Base-by-base conservation (phyloP, 192 early-diverging fungal genomes). In the Coemansia javaensis region DNA sequence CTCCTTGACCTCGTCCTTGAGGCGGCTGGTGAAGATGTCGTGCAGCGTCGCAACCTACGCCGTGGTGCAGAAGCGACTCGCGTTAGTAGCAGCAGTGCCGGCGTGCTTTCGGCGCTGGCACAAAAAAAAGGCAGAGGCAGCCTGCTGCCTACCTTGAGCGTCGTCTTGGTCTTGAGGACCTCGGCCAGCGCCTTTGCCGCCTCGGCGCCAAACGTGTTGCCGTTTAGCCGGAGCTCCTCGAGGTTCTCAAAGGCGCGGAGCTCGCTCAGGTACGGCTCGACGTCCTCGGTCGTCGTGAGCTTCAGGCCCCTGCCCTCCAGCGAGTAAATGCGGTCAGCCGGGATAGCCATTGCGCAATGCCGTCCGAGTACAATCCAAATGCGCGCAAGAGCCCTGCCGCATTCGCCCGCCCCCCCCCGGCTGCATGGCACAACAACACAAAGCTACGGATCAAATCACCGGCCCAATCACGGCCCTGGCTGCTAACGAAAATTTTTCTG, bases 11-110 rank as follows among this genome's bases (percentile, higher is more conserved):
- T 95, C 92, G 44, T 86, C 82, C 56, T 85, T 81, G 32, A 97
- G 77, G 32, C 95, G 86, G 22, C 92, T 84, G 17, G 95, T 98
- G 59, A 96, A 98, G 40, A 94, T 93, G 60, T 98, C 95, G 44
- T 85, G 82, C 28, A 94, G 77, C 31, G 87, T 85, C 28, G 88
- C 90, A 30, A 86, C 61, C 91, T 91, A 68, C 27, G n/a, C n/a
- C n/a, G n/a, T n/a, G n/a, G n/a, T n/a, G n/a, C n/a, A n/a, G n/a
- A n/a, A n/a, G n/a, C n/a, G n/a, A 53, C 2, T 16, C 33, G 15
- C 33, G 9, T 35, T 35, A 7, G 3, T 7, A 27, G 25, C 25
- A 27, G 25, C 3, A 27, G 7, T 27, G 25, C 25, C 4, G 4
- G 25, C 25, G 7, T 27, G 4, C 25, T 27, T 3, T 27, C 25